phyloP scores from a whole-genome alignment of 495 filamentous ascomycete genomes.

The Xylaria grammica region DNA sequence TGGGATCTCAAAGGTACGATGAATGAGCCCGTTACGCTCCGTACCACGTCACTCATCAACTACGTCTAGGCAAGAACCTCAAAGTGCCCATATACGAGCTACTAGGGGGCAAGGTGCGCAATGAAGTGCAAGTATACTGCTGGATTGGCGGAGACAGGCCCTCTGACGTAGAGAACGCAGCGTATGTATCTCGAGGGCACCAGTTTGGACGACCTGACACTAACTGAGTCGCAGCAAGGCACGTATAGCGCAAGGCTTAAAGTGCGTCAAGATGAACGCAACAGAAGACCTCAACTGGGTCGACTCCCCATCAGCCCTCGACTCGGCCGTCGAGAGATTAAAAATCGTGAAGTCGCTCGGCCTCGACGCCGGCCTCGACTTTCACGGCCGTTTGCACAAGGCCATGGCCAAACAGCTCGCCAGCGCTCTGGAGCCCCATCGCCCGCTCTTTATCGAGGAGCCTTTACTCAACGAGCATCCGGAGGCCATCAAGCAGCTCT shows the following conservation, averaged over 20 bases:
- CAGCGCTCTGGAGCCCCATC: conserved; percentile 70
- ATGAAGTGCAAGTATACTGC: conserved; percentile 74
- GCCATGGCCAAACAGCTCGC: conserved; percentile 81
- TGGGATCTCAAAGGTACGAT: conserved; percentile 70
- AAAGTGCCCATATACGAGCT: conserved; percentile 73
- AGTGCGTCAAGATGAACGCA: conserved; percentile 77
- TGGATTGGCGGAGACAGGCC: conserved; percentile 84
- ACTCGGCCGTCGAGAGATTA: conserved; percentile 68
- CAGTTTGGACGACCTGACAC: background rate
- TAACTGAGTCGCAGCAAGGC: conserved; percentile 46
- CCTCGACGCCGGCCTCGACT: conserved; percentile 73
- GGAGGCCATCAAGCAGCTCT: conserved; percentile 69
- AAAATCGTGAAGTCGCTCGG: conserved; percentile 70
- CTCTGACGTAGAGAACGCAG: conserved; percentile 66
- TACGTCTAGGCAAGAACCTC: conserved; percentile 49
- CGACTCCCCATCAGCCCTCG: conserved; percentile 68
- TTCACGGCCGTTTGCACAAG: conserved; percentile 77
- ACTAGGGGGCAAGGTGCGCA: conserved; percentile 73
- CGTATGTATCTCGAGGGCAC: conserved; percentile 42
- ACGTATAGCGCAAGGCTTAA: conserved; percentile 72
- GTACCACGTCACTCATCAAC: background rate
- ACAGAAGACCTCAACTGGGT: conserved; percentile 79
- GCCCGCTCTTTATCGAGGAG: conserved; percentile 78
- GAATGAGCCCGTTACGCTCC: background rate
- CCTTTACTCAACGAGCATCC: conserved; percentile 73